Percentiles rank a stretch among this genome's conserved stretches.
Evolutionary conservation across 2,329 filamentous ascomycete species (phyloP).

Genomic region (Pestalotiopsis sp.): DNA sequence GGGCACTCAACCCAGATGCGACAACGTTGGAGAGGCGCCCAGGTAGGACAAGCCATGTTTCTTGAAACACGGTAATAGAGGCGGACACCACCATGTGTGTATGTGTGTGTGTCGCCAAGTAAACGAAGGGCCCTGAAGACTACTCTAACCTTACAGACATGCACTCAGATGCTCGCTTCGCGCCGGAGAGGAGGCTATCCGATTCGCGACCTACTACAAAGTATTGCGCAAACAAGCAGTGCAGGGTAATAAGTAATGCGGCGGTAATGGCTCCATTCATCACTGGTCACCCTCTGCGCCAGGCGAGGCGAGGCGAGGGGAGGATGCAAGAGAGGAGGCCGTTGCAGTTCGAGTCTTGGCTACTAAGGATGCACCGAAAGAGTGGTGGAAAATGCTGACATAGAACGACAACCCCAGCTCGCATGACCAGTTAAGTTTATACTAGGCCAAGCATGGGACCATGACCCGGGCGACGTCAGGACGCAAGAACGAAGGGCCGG

Average conservation of each 20-base stretch:
- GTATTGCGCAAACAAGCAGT: no score
- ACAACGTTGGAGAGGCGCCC: constrained; percentile 20
- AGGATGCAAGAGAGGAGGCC: not conserved
- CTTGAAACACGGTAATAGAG: constrained; percentile 20
- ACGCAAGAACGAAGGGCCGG: not conserved
- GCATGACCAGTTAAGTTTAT: constrained; percentile 12
- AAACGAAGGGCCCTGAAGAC: constrained; percentile 16
- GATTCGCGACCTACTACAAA: constrained; percentile 18
- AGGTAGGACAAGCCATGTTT: constrained; percentile 24
- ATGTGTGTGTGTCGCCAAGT: constrained; percentile 23
- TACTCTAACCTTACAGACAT: not conserved
- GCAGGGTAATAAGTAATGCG: not conserved
- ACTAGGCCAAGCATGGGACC: constrained; percentile 1
- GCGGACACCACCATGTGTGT: constrained; percentile 19
- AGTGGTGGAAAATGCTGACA: constrained; percentile 5
- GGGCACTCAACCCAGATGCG: constrained; percentile 16
- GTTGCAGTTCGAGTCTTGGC: constrained; percentile 5
- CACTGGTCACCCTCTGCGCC: not conserved
- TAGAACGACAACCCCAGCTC: not conserved
- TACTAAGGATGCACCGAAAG: constrained; percentile 7
- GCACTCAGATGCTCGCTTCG: constrained; percentile 10
- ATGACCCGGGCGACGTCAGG: not conserved
- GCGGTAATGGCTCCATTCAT: not conserved
- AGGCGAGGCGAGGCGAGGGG: not conserved
- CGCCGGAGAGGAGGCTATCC: constrained; percentile 22